Percentiles rank a stretch among this genome's conserved stretches.
Conservation (phyloP, 2,329 filamentous ascomycete species). For the Keithomyces neogunnii region DNA sequence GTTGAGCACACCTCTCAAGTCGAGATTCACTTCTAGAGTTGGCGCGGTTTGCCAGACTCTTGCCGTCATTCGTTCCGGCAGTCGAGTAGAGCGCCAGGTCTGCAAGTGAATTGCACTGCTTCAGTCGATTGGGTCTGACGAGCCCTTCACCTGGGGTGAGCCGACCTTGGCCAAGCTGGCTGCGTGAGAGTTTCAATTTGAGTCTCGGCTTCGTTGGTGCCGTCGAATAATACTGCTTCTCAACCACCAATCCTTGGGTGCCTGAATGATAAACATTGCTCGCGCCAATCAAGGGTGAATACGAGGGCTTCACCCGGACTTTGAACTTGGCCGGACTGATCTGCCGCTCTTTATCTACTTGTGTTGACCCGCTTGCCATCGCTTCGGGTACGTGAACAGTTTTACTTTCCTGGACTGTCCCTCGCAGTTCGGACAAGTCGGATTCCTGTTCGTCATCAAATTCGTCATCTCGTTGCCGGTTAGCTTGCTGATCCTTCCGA, state of each 20-base stretch:
- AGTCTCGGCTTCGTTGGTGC: conserved; percentile 17
- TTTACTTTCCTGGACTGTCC: not conserved
- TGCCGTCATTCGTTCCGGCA: not conserved
- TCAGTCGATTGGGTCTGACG: conserved; percentile 16
- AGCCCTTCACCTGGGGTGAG: conserved; percentile 8
- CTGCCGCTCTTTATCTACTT: not conserved
- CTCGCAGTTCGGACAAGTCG: not conserved
- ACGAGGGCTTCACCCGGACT: conserved; percentile 17
- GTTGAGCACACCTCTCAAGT: not conserved
- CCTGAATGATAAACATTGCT: not conserved
- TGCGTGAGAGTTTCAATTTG: conserved; percentile 25
- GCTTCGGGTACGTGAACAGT: not conserved
- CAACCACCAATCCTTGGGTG: not conserved
- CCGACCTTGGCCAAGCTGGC: conserved; percentile 15
- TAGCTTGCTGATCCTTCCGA: not conserved
- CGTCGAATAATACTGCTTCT: not conserved
- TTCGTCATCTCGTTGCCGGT: not conserved
- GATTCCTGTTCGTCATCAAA: not conserved
- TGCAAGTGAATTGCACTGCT: conserved; percentile 23
- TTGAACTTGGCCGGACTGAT: conserved; percentile 18
- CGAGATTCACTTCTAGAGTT: not conserved
- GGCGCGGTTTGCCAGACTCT: not conserved
- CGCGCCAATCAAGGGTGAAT: conserved; percentile 6
- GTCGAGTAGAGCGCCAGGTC: conserved; percentile 17
- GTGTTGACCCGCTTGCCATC: not conserved